Evolutionary conservation across 129 eudicot genomes (phyloP), one percentile per base, ranked within the genome.

Genomic region (Cynara cardunculus): DNA sequence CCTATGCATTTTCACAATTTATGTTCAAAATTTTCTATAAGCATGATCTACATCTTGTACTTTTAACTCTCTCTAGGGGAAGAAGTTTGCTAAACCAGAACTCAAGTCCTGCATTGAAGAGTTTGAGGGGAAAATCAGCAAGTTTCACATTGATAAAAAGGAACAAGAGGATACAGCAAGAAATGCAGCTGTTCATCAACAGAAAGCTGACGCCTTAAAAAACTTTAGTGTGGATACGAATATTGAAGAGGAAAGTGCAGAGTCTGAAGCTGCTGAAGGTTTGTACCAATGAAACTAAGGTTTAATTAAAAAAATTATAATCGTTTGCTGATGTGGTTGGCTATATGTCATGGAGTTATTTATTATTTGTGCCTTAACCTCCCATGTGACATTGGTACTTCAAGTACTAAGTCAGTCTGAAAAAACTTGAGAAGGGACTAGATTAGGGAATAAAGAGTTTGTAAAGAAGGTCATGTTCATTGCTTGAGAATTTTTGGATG

Each of bases 21-120:
- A n/a, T 44, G 14, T 34, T 22, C 0, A 25, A 76, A 25, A 2
- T 0, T 25, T 70, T 14, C 14, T 0, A 9, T n/a, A 25, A 56
- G 49, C 39, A 37, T 69, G 32, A 49, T 37, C 41, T 25, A 75
- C 8, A 80, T 34, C 30, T 69, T 34, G n/a, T 77, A 19, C 70
- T n/a, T 66, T 67, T 28, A 25, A 56, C 24, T 59, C 72, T 2
- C 12, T 84, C 3, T 84, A 95, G 99, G 97, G 85, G 16, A 95
- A 95, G 86, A 95, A 95, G 85, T 95, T 89, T 92, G 97, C 97
- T 5, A 95, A 95, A 83, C 96, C 92, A 78, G 97, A 95, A 62
- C 83, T 92, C 16, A 95, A 95, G 84, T 73, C 89, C 27, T 80
- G 87, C 74, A 89, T 95, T 22, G 99, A 95, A 72, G 99, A 95